Evolutionary conservation across 495 filamentous ascomycete genomes (phyloP), one percentile per base, ranked within the genome.

Genomic region (Penicillium paxilli): DNA sequence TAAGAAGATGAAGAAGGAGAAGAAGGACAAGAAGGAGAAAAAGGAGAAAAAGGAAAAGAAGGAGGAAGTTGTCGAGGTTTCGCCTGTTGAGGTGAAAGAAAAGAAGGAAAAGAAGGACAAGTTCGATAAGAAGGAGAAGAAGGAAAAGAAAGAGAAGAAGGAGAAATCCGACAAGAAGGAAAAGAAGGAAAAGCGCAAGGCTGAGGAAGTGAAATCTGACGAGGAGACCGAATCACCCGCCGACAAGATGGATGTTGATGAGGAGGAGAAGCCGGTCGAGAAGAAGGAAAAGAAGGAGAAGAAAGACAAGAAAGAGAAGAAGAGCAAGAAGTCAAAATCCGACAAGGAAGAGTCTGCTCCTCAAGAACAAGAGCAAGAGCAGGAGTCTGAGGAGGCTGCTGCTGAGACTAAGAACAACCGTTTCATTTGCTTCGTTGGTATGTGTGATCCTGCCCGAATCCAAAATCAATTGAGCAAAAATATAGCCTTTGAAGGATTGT

Each of bases 341-440:
- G 22, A 46, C 23, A 42, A 63, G 25, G 57, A 60, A 32, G 28
- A 54, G 22, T 38, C 58, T 10, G 23, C 49, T 25, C 58, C 45
- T 21, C 35, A 55, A 16, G 46, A 56, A 3, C 42, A 44, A 44
- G 3, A 35, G 38, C 41, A 59, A 46, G 47, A 54, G 6, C 58
- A 67, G 11, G 60, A 72, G 47, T 56, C 52, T 47, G 59, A 57
- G 23, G 58, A 60, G 16, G 54, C 62, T 4, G 59, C 65, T 7
- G 12, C 30, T n/a, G 21, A 47, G 16, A 20, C 19, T 58, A 86
- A 85, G 64, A 65, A 71, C 17, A 61, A 76, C 21, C 82, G 91
- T 52, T 95, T 95, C 77, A 92, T 95, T 54, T 83, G 85, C 67
- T 96, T 96, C 74, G 81, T 96, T 52, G 88, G 88, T 87, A 73